phyloP scores from a whole-genome alignment of 495 filamentous ascomycete genomes.

The Ascodesmis nigricans region DNA sequence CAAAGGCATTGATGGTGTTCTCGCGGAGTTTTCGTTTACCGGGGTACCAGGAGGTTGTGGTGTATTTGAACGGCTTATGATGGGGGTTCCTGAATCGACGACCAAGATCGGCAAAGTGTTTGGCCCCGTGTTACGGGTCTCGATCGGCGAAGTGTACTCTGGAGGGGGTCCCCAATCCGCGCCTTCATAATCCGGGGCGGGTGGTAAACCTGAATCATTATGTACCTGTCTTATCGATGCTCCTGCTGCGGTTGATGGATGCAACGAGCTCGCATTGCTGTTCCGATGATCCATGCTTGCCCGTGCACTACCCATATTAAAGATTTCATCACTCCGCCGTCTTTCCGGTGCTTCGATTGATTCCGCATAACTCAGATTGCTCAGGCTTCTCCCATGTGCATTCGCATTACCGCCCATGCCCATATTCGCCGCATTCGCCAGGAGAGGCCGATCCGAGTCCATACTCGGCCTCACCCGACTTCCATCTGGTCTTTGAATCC shows the following conservation, averaged over 20 bases:
- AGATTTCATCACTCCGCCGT: constrained; percentile 15
- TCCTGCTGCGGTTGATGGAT: background rate
- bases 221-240: background rate
- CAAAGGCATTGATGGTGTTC: too few species aligned
- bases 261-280: too few species aligned
- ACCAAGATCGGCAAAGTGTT: constrained; percentile 1
- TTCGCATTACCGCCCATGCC: constrained; percentile 11
- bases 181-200: constrained; percentile 2
- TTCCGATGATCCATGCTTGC: constrained; percentile 12
- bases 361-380: background rate
- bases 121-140: background rate
- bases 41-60: too few species aligned
- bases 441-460: constrained; percentile 14
- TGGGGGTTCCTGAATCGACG: constrained; percentile 4
- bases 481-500: constrained; percentile 73
- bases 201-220: too few species aligned
- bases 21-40: too few species aligned
- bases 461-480: constrained; percentile 50
- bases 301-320: constrained; percentile 6
- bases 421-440: constrained; percentile 15
- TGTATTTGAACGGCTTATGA: too few species aligned
- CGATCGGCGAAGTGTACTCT: constrained; percentile 3
- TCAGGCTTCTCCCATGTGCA: constrained; percentile 4
- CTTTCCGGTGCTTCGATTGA: constrained; percentile 3
- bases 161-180: constrained; percentile 4